A percentile compares a stretch with the other conserved stretches of the same genome.
Evolutionary conservation across 2,329 filamentous ascomycete genomes (phyloP).

Genomic region (Phialophora tarda): DNA sequence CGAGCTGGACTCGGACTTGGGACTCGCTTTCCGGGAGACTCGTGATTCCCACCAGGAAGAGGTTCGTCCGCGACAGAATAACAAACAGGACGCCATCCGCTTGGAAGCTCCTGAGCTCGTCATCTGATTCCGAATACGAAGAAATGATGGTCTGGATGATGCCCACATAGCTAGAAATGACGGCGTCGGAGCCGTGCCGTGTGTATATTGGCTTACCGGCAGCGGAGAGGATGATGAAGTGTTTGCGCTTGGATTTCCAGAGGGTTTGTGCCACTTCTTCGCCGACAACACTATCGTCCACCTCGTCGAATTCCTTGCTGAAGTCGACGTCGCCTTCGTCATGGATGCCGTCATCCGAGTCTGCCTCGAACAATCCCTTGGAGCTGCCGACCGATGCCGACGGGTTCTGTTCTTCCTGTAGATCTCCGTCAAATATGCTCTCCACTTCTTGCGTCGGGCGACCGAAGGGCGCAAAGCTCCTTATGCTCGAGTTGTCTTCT

Average conservation of each 20-base stretch:
- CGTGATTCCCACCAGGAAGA: conserved; percentile 94
- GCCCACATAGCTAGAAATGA: conserved; percentile 93
- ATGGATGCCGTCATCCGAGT: conserved; percentile 26
- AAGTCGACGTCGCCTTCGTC: conserved; percentile 70
- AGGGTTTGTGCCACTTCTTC: conserved; percentile 70
- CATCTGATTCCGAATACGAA: conserved; percentile 82
- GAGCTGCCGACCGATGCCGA: conserved; percentile 49
- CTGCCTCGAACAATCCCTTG: conserved; percentile 41
- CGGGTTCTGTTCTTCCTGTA: conserved; percentile 44
- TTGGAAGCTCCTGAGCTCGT: conserved; percentile 80
- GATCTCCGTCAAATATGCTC: conserved; percentile 76
- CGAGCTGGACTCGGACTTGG: conserved; percentile 84
- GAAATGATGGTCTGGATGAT: conserved; percentile 97
- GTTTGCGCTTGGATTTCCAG: conserved; percentile 94
- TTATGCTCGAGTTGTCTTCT: conserved; percentile 56
- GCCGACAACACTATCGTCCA: conserved; percentile 56
- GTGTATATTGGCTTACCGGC: conserved; percentile 98
- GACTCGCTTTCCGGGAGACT: conserved; percentile 88
- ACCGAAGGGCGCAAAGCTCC: conserved; percentile 59
- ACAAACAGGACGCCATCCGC: conserved; percentile 88
- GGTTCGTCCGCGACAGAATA: conserved; percentile 78
- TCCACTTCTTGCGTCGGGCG: conserved; percentile 73
- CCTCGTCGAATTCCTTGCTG: conserved; percentile 74
- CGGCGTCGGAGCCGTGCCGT: conserved; percentile 83
- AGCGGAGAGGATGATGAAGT: conserved; percentile 94